Percentiles rank a stretch among this genome's conserved stretches.
phyloP scores from a whole-genome alignment of 2,329 filamentous ascomycete species.

The Clonostachys rosea region DNA sequence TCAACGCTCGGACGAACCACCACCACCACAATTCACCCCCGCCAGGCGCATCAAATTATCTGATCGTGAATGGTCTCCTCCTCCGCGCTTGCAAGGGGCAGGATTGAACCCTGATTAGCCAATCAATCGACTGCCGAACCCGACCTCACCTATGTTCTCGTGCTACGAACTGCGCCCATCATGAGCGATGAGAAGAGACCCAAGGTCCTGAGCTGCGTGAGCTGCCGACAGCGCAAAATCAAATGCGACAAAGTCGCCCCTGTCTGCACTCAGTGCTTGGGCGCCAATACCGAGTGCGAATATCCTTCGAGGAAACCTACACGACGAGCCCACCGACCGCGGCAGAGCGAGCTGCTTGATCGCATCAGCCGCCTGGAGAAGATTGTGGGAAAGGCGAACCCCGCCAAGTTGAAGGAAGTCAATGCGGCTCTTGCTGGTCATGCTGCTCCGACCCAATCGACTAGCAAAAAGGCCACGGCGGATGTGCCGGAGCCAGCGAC shows the following conservation, averaged over 20 bases:
- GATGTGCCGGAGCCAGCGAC: slow-evolving; percentile 1
- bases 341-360: slow-evolving; percentile 36
- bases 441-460: neutral
- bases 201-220: slow-evolving; percentile 46
- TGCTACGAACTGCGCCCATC: neutral
- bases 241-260: slow-evolving; percentile 54
- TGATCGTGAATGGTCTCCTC: no score
- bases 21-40: no score
- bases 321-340: slow-evolving; percentile 29
- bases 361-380: slow-evolving; percentile 36
- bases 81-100: no score
- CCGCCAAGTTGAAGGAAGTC: slow-evolving; percentile 16
- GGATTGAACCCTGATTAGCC: no score
- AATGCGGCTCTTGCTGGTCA: neutral
- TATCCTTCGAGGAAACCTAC: slow-evolving; percentile 39
- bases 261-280: slow-evolving; percentile 45
- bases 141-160: no score
- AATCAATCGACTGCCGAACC: no score
- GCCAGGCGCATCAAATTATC: no score
- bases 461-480: neutral
- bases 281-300: slow-evolving; percentile 38
- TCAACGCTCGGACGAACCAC: no score
- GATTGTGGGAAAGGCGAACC: slow-evolving; percentile 37
- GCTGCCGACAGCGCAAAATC: slow-evolving; percentile 60
- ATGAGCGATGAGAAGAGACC: slow-evolving; percentile 3